phyloP scores from a whole-genome alignment of 768 basidiomycete species.

The Daedalea quercina region DNA sequence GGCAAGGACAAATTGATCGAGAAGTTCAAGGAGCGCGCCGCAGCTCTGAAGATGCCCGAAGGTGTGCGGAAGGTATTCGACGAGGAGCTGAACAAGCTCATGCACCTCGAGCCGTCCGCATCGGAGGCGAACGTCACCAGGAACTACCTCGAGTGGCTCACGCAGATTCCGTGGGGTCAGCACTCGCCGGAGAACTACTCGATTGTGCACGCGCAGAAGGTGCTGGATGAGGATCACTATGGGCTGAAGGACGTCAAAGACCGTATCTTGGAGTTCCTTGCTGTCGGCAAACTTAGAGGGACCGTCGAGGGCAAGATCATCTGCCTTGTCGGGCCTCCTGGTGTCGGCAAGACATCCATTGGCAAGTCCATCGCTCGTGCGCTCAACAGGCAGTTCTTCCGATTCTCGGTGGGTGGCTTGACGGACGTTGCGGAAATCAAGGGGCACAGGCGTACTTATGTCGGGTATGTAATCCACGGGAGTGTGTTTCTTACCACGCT shows the following conservation, averaged over 20 bases:
- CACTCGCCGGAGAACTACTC: constrained; percentile 93
- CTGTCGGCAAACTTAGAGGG: constrained; percentile 90
- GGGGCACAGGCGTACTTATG: constrained; percentile 96
- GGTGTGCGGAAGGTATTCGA: constrained; percentile 90
- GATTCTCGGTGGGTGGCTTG: constrained; percentile 93
- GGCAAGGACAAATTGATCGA: constrained; percentile 93
- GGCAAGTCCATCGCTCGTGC: constrained; percentile 94
- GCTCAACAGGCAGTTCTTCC: constrained; percentile 87
- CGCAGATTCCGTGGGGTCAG: constrained; percentile 95
- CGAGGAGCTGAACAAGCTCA: constrained; percentile 88
- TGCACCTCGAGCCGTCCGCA: constrained; percentile 83
- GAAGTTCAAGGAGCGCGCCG: constrained; percentile 85
- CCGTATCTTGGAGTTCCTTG: constrained; percentile 92
- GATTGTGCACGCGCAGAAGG: constrained; percentile 70
- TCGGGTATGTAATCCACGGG: constrained; percentile 50
- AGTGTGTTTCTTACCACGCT: background rate
- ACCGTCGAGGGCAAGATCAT: constrained; percentile 97
- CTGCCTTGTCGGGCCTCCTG: constrained; percentile 92
- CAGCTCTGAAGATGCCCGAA: constrained; percentile 81
- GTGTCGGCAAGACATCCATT: constrained; percentile 96
- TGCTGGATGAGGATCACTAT: constrained; percentile 94
- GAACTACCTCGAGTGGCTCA: constrained; percentile 92
- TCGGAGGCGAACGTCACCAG: constrained; percentile 91
- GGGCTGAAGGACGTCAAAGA: constrained; percentile 89
- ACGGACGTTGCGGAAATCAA: constrained; percentile 99